These are phyloP conservation scores for Cyberlindnera subsufficiens DNA, from an alignment of 805 yeast genomes.

Conservation along the genomic window DNA sequence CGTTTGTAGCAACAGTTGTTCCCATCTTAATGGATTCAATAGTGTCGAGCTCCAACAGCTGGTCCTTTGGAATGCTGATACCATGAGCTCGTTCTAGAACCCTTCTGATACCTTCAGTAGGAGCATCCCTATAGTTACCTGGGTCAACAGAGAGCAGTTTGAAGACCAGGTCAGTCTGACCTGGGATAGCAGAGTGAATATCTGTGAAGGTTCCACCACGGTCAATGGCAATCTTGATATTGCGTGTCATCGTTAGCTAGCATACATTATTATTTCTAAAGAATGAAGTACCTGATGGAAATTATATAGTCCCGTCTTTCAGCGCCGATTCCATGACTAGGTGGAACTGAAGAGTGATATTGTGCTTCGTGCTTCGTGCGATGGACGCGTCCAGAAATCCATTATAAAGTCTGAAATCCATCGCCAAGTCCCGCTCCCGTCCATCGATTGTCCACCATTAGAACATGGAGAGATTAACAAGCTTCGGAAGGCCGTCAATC, in stretches of 20 bases:
- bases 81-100: slow-evolving; percentile 37
- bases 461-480: no score
- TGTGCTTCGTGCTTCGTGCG: no score
- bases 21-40: slow-evolving; percentile 41
- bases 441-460: no score
- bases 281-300: no score
- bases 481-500: no score
- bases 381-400: no score
- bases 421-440: no score
- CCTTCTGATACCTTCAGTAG: slow-evolving; percentile 44
- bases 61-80: slow-evolving; percentile 26
- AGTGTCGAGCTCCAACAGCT: slow-evolving; percentile 28
- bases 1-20: slow-evolving; percentile 50
- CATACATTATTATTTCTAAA: no score
- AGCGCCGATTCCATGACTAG: no score
- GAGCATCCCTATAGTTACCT: slow-evolving; percentile 41
- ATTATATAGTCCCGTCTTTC: no score
- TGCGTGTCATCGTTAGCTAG: slow-evolving; percentile 13
- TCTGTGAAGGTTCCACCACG: slow-evolving; percentile 18
- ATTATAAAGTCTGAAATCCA: no score
- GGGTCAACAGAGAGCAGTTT: slow-evolving; percentile 44
- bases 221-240: slow-evolving; percentile 13
- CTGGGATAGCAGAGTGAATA: slow-evolving; percentile 18
- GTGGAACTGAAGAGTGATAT: no score
- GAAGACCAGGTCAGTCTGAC: slow-evolving; percentile 24